Evolutionary conservation across 306 rosid species (phyloP).

Genomic region (Glycine tomentella): DNA sequence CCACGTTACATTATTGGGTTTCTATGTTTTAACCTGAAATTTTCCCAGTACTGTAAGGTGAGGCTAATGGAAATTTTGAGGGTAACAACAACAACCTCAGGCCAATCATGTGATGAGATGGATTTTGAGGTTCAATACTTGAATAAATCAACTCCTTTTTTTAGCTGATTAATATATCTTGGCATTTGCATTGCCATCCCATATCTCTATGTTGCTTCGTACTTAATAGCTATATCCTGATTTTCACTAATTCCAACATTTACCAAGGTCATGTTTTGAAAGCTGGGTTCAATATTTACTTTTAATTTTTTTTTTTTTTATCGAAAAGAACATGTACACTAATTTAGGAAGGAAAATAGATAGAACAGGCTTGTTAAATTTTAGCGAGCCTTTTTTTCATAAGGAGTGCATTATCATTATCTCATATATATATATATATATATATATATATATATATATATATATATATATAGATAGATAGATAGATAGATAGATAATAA

Average conservation of each 20-base stretch:
- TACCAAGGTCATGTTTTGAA: background rate
- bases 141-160: background rate
- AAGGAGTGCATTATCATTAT: too few relatives aligned
- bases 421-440: too few relatives aligned
- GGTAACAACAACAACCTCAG: slow-evolving; percentile 2
- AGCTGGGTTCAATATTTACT: background rate
- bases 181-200: too few relatives aligned
- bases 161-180: background rate
- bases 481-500: too few relatives aligned
- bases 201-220: background rate
- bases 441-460: too few relatives aligned
- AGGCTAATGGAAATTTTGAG: slow-evolving; percentile 23
- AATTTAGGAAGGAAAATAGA: slow-evolving; percentile 17
- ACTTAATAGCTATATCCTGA: background rate
- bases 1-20: slow-evolving; percentile 5
- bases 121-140: slow-evolving; percentile 31
- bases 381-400: background rate
- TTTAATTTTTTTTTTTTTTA: background rate
- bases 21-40: background rate
- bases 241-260: background rate
- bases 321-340: background rate
- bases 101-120: slow-evolving; percentile 26
- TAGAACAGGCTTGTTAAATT: background rate
- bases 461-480: too few relatives aligned
- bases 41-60: slow-evolving; percentile 20